Conservation (phyloP, 768 basidiomycete genomes). For the Auriscalpium microsporum region DNA sequence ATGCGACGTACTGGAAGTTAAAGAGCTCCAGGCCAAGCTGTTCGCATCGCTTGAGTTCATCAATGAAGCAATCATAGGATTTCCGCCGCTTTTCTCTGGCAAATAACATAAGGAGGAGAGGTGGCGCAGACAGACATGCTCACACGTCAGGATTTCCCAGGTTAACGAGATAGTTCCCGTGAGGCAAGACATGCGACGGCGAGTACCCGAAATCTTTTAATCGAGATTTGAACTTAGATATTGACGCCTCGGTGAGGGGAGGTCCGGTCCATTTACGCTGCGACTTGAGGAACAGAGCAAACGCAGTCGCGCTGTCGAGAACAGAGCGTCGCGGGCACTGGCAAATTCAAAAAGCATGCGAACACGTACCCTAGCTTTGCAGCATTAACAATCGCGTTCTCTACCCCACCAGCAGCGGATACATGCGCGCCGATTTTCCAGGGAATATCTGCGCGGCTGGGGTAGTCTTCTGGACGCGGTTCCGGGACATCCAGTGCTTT, state of each 20-base stretch:
- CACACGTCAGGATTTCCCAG: slow-evolving; percentile 73
- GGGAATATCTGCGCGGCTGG: slow-evolving; percentile 3
- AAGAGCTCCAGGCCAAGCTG: slow-evolving; percentile 63
- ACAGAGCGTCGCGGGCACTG: background rate
- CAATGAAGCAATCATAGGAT: slow-evolving; percentile 72
- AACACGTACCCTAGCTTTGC: slow-evolving; percentile 51
- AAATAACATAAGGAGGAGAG: background rate
- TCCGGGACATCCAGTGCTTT: slow-evolving; percentile 6
- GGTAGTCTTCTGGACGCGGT: slow-evolving; percentile 22
- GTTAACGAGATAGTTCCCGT: slow-evolving; percentile 82
- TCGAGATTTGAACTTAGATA: slow-evolving; percentile 50
- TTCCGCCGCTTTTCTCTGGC: slow-evolving; percentile 57
- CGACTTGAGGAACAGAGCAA: slow-evolving; percentile 79
- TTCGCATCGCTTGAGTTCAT: slow-evolving; percentile 74
- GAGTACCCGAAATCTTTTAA: slow-evolving; percentile 57
- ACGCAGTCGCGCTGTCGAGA: slow-evolving; percentile 60
- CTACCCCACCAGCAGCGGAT: slow-evolving; percentile 72
- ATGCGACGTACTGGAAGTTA: slow-evolving; percentile 73
- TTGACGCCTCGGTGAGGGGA: slow-evolving; percentile 41
- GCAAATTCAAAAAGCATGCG: background rate
- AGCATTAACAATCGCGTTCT: slow-evolving; percentile 64
- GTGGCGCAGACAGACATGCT: slow-evolving; percentile 19
- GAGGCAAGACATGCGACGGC: slow-evolving; percentile 59
- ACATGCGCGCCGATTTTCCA: slow-evolving; percentile 85
- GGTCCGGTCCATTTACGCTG: slow-evolving; percentile 76